phyloP scores from a whole-genome alignment of 306 rosid genomes.

The Lathyrus tuberosus region DNA sequence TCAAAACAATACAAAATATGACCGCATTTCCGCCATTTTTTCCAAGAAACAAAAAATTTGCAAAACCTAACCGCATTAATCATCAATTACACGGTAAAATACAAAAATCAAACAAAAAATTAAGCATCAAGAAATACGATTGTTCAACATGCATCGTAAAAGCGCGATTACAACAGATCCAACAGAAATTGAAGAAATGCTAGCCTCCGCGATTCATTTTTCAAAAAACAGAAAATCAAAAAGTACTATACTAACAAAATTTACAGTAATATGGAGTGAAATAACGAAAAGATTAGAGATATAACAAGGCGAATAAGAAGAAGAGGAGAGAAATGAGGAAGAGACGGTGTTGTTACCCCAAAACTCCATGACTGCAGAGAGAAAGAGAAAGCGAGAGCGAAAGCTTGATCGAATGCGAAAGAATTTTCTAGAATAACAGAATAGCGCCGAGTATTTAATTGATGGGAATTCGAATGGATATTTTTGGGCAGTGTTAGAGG shows the following conservation, averaged over 20 bases:
- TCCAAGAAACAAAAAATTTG: conserved; percentile 4
- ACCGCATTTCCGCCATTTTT: background rate
- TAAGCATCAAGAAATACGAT: background rate
- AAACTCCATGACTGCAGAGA: conserved; percentile 29
- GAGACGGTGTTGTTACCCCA: conserved; percentile 32
- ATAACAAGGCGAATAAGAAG: background rate
- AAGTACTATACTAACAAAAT: background rate
- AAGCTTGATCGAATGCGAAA: background rate
- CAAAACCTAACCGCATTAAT: conserved; percentile 23
- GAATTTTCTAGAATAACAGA: background rate
- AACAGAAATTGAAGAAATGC: conserved; percentile 13
- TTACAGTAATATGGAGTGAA: background rate
- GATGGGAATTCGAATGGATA: background rate
- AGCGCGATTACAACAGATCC: background rate
- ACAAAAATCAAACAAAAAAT: background rate
- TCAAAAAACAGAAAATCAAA: background rate
- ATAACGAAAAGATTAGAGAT: background rate
- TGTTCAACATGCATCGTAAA: background rate
- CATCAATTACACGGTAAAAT: conserved; percentile 9
- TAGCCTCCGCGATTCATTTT: background rate
- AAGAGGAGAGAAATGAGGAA: background rate
- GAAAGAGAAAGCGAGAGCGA: background rate
- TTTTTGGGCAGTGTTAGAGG: background rate
- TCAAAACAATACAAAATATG: background rate
- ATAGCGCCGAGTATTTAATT: background rate